These are phyloP conservation scores for Saccharomycopsis olivae DNA, from an alignment of 805 yeast genomes.

Conservation along the genomic window DNA sequence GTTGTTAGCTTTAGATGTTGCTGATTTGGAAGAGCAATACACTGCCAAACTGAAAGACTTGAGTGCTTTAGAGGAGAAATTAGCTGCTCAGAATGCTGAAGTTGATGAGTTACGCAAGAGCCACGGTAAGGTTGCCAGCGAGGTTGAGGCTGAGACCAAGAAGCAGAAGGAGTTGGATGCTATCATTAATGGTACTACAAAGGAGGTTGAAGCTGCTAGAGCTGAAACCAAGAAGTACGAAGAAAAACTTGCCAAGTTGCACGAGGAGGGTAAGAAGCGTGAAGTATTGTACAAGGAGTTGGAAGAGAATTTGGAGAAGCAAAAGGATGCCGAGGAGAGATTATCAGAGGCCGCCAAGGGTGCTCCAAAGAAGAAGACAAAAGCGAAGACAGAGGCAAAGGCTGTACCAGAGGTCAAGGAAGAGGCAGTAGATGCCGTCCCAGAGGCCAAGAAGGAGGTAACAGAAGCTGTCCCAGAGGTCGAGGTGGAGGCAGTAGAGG, in stretches of 20 bases:
- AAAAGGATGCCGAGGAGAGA: slow-evolving; percentile 13
- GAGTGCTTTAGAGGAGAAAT: not conserved
- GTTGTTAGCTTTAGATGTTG: slow-evolving; percentile 9
- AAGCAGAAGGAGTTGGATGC: slow-evolving; percentile 13
- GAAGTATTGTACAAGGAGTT: slow-evolving; percentile 6
- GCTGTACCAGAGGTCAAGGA: too few species aligned
- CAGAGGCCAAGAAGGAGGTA: too few species aligned
- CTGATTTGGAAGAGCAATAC: slow-evolving; percentile 8
- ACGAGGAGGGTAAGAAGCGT: slow-evolving; percentile 8
- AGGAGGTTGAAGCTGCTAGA: slow-evolving; percentile 9
- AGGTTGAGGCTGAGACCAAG: slow-evolving; percentile 4
- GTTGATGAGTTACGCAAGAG: not conserved
- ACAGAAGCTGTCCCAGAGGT: slow-evolving; percentile 2
- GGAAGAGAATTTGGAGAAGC: slow-evolving; percentile 9
- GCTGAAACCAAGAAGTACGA: slow-evolving; percentile 9
- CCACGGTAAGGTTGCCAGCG: slow-evolving; percentile 3
- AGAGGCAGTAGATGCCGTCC: too few species aligned
- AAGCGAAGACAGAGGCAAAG: too few species aligned
- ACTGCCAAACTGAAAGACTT: slow-evolving; percentile 2
- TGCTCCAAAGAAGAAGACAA: too few species aligned
- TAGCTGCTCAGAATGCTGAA: slow-evolving; percentile 3
- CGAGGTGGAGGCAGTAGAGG: slow-evolving; percentile 4
- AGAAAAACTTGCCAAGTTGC: slow-evolving; percentile 8
- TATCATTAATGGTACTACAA: slow-evolving; percentile 2
- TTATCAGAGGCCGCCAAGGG: slow-evolving; percentile 6